Evolutionary conservation across 805 yeast genomes (phyloP).

Genomic region (Ogataea sp.): DNA sequence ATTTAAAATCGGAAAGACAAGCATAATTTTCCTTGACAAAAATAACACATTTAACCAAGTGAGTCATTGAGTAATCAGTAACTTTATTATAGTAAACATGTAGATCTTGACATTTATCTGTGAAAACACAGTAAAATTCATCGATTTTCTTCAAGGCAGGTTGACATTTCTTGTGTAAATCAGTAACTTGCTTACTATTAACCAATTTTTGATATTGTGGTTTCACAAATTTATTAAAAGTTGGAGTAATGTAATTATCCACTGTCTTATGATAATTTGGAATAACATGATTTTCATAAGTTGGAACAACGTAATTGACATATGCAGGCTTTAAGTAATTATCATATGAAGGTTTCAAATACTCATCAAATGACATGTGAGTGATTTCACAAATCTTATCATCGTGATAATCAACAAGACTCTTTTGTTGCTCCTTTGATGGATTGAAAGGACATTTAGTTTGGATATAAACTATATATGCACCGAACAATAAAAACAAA

Average conservation of each 20-base stretch:
- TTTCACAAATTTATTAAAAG: conserved; percentile 10
- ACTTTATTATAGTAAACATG: not conserved
- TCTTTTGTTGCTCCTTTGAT: too few species aligned
- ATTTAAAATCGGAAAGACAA: not conserved
- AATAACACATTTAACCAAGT: not conserved
- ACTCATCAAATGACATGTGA: conserved; percentile 2
- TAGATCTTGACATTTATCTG: not conserved
- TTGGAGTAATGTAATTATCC: not conserved
- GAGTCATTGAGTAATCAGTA: not conserved
- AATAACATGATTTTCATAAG: not conserved
- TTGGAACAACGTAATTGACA: not conserved
- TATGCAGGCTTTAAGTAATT: conserved; percentile 6
- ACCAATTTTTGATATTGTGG: conserved; percentile 7
- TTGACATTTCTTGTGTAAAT: not conserved
- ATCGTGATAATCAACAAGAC: too few species aligned
- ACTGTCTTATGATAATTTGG: not conserved
- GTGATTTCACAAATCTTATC: conserved; percentile 1
- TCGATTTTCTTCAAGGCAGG: not conserved
- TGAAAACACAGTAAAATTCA: not conserved
- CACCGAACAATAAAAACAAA: not conserved
- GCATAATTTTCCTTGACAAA: not conserved
- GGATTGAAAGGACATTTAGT: not conserved
- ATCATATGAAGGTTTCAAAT: conserved; percentile 7
- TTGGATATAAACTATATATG: not conserved
- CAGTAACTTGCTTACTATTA: not conserved